A percentile compares a stretch with the other conserved stretches of the same genome.
Evolutionary conservation across 306 rosid species (phyloP).

Genomic region (Alnus glutinosa): DNA sequence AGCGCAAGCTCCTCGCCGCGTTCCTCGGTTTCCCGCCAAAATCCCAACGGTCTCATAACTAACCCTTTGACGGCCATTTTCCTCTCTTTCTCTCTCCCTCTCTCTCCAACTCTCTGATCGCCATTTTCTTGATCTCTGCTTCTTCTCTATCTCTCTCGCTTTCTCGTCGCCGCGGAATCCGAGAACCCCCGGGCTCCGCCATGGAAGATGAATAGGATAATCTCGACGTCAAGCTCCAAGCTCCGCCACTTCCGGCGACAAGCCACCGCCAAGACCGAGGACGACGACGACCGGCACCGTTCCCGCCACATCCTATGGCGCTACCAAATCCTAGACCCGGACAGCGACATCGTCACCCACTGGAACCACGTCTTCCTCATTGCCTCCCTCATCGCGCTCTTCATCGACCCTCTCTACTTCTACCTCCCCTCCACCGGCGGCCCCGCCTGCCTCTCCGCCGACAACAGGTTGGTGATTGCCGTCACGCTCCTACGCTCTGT

Average conservation of each 20-base stretch:
- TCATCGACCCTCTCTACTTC: conserved; percentile 83
- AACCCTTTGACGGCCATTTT: not conserved
- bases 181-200: conserved; percentile 72
- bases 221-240: conserved; percentile 59
- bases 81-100: not conserved
- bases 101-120: not conserved
- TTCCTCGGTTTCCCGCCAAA: conserved; percentile 47
- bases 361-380: conserved; percentile 86
- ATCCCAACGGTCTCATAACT: conserved; percentile 38
- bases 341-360: conserved; percentile 68
- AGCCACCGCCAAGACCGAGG: not conserved
- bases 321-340: conserved; percentile 78
- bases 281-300: conserved; percentile 40
- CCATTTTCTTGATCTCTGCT: too few relatives aligned
- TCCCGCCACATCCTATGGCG: conserved; percentile 65
- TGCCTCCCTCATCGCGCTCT: conserved; percentile 63
- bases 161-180: conserved; percentile 60
- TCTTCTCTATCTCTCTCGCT: not conserved
- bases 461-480: conserved; percentile 29
- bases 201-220: conserved; percentile 93
- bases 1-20: conserved; percentile 24
- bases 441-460: conserved; percentile 58
- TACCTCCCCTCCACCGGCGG: conserved; percentile 75
- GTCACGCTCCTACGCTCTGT: conserved; percentile 64
- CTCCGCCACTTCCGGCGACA: conserved; percentile 66